phyloP scores from a whole-genome alignment of 1,284 basidiomycete genomes.

The Ceratobasidium sp. region DNA sequence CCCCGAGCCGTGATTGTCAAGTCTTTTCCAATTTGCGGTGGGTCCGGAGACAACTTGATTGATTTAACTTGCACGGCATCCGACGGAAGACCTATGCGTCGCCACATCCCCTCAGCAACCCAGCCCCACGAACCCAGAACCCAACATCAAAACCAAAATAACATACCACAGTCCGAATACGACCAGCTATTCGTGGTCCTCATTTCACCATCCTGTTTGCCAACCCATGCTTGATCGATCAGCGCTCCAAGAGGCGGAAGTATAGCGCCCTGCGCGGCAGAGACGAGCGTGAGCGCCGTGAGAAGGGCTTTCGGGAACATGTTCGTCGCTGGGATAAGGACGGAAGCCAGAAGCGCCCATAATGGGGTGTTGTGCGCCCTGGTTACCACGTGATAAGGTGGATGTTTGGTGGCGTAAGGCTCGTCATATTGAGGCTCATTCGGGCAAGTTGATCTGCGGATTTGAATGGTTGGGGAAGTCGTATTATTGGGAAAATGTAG shows the following conservation, averaged over 20 bases:
- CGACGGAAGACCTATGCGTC: conserved; percentile 38
- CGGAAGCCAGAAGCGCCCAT: conserved; percentile 23
- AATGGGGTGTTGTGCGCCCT: conserved; percentile 17
- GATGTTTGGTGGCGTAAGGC: background rate
- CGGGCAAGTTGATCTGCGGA: conserved; percentile 15
- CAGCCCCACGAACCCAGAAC: too few species aligned
- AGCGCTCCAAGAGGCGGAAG: background rate
- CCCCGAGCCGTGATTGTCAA: conserved; percentile 59
- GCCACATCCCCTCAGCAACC: background rate
- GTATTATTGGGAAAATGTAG: background rate
- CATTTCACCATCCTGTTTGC: background rate
- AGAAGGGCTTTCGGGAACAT: background rate
- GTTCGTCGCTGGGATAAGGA: conserved; percentile 10
- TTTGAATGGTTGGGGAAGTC: too few species aligned
- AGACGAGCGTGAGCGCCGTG: conserved; percentile 7
- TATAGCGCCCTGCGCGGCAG: background rate
- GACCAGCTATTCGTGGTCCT: conserved; percentile 16
- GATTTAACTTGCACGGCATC: conserved; percentile 54
- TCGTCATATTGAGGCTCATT: background rate
- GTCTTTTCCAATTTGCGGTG: conserved; percentile 60
- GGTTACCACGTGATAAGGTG: conserved; percentile 11
- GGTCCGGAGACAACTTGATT: conserved; percentile 59
- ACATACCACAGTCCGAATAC: conserved; percentile 16
- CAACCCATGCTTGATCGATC: background rate
- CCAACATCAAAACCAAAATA: background rate